A percentile compares a stretch with the other conserved stretches of the same genome.
phyloP scores from a whole-genome alignment of 179 eudicot species.

The Spergularia azorica region DNA sequence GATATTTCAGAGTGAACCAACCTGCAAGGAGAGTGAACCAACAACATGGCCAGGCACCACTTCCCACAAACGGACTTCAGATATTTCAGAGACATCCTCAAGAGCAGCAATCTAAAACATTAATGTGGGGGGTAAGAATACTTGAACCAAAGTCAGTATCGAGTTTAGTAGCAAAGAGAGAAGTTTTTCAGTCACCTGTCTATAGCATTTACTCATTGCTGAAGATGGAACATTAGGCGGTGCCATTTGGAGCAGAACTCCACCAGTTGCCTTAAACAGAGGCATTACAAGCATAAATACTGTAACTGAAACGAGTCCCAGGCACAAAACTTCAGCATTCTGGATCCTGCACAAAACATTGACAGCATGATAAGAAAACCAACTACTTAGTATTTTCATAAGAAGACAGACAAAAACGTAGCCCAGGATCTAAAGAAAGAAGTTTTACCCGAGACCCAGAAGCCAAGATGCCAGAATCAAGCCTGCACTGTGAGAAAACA shows the following conservation, averaged over 20 bases:
- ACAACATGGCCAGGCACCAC: conserved; percentile 90
- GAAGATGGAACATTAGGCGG: conserved; percentile 87
- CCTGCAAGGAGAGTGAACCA: conserved; percentile 62
- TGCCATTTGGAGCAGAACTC: conserved; percentile 81
- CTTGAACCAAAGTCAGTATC: not conserved
- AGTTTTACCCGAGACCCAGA: conserved; percentile 71
- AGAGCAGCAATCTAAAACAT: conserved; percentile 63
- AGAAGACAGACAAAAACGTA: not conserved
- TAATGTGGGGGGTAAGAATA: not conserved
- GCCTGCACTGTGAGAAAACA: conserved; percentile 85
- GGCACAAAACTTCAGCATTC: conserved; percentile 95
- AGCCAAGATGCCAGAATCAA: conserved; percentile 94
- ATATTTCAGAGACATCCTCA: conserved; percentile 76
- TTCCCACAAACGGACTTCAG: conserved; percentile 94
- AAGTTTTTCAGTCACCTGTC: conserved; percentile 60
- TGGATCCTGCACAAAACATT: conserved; percentile 52
- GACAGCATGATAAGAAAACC: conserved; percentile 12
- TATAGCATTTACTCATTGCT: conserved; percentile 78
- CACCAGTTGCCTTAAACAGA: conserved; percentile 76
- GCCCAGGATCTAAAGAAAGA: not conserved
- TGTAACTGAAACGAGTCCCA: conserved; percentile 89
- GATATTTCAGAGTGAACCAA: not conserved
- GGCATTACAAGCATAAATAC: conserved; percentile 94
- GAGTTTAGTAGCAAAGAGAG: not conserved
- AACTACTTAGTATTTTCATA: not conserved